Evolutionary conservation across 345 rosid genomes (phyloP).

Genomic region (Jatropha curcas): DNA sequence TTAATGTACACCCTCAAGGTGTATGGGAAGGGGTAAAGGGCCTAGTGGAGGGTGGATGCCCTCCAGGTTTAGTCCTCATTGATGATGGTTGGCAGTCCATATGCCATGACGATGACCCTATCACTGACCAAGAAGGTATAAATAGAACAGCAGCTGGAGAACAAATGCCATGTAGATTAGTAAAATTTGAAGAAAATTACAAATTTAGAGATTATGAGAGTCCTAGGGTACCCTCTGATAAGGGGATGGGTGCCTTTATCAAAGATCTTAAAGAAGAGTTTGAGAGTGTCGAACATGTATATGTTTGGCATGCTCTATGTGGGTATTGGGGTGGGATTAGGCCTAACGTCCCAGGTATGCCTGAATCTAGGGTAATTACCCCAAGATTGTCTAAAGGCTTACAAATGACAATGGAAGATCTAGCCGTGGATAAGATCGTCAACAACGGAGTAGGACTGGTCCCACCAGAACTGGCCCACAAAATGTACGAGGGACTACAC

Average conservation of each 20-base stretch:
- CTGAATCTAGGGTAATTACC: conserved; percentile 35
- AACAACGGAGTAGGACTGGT: conserved; percentile 66
- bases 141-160: conserved; percentile 65
- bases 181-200: conserved; percentile 69
- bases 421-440: conserved; percentile 84
- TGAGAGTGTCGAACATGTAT: conserved; percentile 64
- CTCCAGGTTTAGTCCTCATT: conserved; percentile 71
- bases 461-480: conserved; percentile 59
- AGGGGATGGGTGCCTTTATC: conserved; percentile 59
- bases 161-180: conserved; percentile 80
- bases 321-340: conserved; percentile 98
- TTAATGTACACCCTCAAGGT: conserved; percentile 70
- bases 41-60: conserved; percentile 79
- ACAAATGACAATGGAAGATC: conserved; percentile 73
- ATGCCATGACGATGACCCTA: conserved; percentile 64
- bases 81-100: conserved; percentile 94
- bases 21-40: conserved; percentile 67
- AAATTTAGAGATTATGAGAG: conserved; percentile 66
- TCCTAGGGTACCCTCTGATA: conserved; percentile 22
- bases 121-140: conserved; percentile 56
- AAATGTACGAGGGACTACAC: conserved; percentile 77
- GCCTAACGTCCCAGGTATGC: conserved; percentile 65
- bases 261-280: conserved; percentile 77
- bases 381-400: conserved; percentile 74
- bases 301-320: conserved; percentile 92